Evolutionary conservation across 2,329 filamentous ascomycete species (phyloP), one percentile per base, ranked within the genome.

Genomic region (Penicillium sp.): DNA sequence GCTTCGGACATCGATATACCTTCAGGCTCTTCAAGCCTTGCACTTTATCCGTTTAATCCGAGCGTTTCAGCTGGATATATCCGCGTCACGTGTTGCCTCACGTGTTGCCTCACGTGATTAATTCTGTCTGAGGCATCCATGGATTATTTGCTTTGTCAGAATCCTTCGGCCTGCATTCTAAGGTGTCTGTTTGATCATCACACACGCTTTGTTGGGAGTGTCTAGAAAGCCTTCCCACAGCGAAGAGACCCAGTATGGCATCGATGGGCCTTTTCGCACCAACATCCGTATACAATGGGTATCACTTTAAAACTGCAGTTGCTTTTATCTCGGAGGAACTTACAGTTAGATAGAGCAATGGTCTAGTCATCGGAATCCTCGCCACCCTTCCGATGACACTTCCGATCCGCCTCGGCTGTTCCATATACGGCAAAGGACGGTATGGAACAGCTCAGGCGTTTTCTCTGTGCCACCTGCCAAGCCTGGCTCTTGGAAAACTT

Each of bases 1-100:
- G 56, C 39, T 34, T 71, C 69, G 48, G 58, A 59, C 69, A 71
- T 71, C 39, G 55, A 46, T 39, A 43, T 58, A 5, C 27, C 27
- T 16, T 46, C 16, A 27, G 6, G 43, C 14, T n/a, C 34, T 45
- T 18, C 43, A n/a, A 24, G 24, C 4, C 11, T 24, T 43, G 53
- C 40, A 39, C 24, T 53, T 55, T 32, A 50, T 58, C 52, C 55
- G 55, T 44, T 53, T 53, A 50, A 53, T 50, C 51, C 51, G 51
- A 53, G 10, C 6, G 31, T 7, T 18, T n/a, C 10, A 45, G 53
- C 59, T 53, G 60, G 40, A 41, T 62, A 62, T 63, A 63, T 62
- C 61, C 61, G 61, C 38, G 14, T 56, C 59, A 63, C 59, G 49
- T 61, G 57, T 1, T 8, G n/a, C n/a, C n/a, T n/a, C n/a, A n/a